Evolutionary conservation across 2,329 filamentous ascomycete species (phyloP).

Genomic region (Penicillium sp.): DNA sequence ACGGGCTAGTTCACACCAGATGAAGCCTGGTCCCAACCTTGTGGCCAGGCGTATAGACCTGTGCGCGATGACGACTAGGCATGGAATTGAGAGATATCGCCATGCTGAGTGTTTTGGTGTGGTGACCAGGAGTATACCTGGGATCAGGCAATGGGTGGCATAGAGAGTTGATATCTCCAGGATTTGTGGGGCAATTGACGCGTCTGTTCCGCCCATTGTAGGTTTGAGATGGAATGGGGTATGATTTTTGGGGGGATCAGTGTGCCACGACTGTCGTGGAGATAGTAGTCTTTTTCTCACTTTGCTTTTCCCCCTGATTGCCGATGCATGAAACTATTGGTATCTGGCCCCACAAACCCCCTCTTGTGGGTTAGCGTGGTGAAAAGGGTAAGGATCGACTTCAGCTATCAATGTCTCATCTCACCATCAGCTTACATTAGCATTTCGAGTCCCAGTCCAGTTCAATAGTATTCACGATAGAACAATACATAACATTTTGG

Average conservation of each 20-base stretch:
- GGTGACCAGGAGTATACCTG: slow-evolving; percentile 6
- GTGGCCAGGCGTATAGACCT: background rate
- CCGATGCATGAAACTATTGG: background rate
- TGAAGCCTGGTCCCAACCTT: slow-evolving; percentile 4
- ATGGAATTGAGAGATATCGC: slow-evolving; percentile 15
- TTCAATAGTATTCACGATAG: too few species aligned
- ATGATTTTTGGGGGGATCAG: background rate
- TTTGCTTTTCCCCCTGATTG: background rate
- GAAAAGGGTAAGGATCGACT: background rate
- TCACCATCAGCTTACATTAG: too few species aligned
- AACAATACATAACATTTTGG: too few species aligned
- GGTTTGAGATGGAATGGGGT: background rate
- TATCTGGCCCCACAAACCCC: background rate
- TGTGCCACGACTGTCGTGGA: background rate
- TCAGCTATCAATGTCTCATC: background rate
- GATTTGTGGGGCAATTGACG: background rate
- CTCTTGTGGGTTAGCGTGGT: background rate
- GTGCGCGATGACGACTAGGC: slow-evolving; percentile 3
- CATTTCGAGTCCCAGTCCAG: too few species aligned
- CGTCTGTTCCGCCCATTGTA: background rate
- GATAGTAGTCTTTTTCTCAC: too few species aligned
- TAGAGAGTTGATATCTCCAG: background rate
- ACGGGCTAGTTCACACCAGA: slow-evolving; percentile 12
- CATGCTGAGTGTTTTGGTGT: slow-evolving; percentile 9
- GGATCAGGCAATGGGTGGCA: slow-evolving; percentile 12